Evolutionary conservation across 208 protist species (phyloP).

Genomic region (Trichomonas gallinae): DNA sequence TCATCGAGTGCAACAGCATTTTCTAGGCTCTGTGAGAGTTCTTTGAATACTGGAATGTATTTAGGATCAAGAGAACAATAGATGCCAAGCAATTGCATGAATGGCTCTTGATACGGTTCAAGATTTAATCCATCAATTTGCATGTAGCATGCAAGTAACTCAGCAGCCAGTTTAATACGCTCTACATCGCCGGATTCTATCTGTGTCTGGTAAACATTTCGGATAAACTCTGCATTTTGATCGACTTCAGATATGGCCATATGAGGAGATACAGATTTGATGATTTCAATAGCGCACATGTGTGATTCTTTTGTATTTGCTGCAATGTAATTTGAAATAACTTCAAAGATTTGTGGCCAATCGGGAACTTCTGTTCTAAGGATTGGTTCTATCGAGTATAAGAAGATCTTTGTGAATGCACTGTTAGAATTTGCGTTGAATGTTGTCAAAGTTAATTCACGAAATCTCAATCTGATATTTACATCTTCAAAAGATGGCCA

Average conservation of each 20-base stretch:
- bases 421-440: not conserved
- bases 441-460: not conserved
- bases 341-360: not conserved
- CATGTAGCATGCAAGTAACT: not conserved
- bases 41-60: not conserved
- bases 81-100: not conserved
- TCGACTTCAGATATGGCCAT: not conserved
- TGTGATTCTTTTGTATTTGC: not conserved
- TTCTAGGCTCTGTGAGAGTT: not conserved
- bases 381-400: not conserved
- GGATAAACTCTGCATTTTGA: not conserved
- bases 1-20: not conserved
- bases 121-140: not conserved
- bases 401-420: not conserved
- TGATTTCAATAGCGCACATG: not conserved
- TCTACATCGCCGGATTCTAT: not conserved
- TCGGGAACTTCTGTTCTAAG: not conserved
- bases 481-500: not conserved
- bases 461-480: not conserved
- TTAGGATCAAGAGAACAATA: not conserved
- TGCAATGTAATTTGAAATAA: not conserved
- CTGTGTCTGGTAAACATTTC: not conserved
- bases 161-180: not conserved
- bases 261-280: not conserved
- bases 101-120: not conserved